Percentiles rank a stretch among this genome's conserved stretches.
phyloP scores from a whole-genome alignment of 2,329 filamentous ascomycete species.

The Neonectria coccinea region DNA sequence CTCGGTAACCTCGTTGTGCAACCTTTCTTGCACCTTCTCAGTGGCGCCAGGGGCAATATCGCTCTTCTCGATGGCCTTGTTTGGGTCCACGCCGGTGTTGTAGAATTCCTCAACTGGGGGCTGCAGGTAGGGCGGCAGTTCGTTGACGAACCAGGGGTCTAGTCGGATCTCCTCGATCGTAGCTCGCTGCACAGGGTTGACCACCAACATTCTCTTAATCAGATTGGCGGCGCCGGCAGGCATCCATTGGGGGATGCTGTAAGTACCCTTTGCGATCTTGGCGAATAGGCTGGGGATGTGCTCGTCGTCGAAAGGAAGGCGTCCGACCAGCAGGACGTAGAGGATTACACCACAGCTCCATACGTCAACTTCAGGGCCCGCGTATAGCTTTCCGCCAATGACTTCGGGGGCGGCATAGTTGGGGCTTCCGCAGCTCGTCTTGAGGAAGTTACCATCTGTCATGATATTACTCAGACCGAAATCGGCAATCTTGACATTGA shows the following conservation, averaged over 20 bases:
- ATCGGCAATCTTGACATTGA: slow-evolving; percentile 99
- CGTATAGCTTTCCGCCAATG: slow-evolving; percentile 97
- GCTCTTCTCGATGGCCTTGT: slow-evolving; percentile 87
- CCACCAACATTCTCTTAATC: slow-evolving; percentile 93
- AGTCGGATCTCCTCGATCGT: slow-evolving; percentile 93
- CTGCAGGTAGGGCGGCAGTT: slow-evolving; percentile 87
- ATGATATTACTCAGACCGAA: slow-evolving; percentile 99
- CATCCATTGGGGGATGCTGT: slow-evolving; percentile 92
- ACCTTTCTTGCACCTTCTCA: slow-evolving; percentile 83
- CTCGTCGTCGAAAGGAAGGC: slow-evolving; percentile 96
- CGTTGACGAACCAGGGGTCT: slow-evolving; percentile 93
- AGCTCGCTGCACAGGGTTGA: slow-evolving; percentile 93
- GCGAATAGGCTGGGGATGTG: slow-evolving; percentile 98
- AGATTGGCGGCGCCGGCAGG: slow-evolving; percentile 83
- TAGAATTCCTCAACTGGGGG: slow-evolving; percentile 91
- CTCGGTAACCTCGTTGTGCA: slow-evolving; percentile 91
- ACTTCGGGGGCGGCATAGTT: slow-evolving; percentile 99
- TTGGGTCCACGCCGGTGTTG: slow-evolving; percentile 93
- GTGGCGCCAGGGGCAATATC: slow-evolving; percentile 85
- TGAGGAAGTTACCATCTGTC: slow-evolving; percentile 99
- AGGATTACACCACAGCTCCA: slow-evolving; percentile 97
- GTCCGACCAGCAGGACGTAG: slow-evolving; percentile 83
- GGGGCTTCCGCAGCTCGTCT: slow-evolving; percentile 97
- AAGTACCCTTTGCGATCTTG: slow-evolving; percentile 95
- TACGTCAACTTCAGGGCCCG: slow-evolving; percentile 96